Base-by-base conservation (phyloP, 2,329 filamentous ascomycete genomes). In the Cytospora chrysosperma region DNA sequence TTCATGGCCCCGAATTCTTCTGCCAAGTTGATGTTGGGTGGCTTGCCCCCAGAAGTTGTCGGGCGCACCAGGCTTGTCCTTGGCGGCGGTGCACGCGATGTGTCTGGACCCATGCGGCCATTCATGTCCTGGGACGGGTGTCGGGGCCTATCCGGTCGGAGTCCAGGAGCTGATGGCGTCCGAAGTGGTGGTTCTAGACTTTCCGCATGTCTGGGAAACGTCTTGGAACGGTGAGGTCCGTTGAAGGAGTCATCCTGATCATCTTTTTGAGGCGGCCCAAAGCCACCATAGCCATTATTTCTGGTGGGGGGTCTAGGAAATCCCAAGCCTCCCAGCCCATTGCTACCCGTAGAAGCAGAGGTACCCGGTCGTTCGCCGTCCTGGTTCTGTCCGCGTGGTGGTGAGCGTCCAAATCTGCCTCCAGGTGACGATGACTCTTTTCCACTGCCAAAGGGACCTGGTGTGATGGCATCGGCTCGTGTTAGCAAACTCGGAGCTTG, bases 381-480 rank as follows among this genome's bases (percentile, higher is more conserved):
- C 28, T 57, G 63, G 68, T 26, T 58, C 56, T 49, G 54, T 67
- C n/a, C 65, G 56, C 30, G 64, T 59, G 53, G 56, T 28, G 61
- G 56, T 13, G 56, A 54, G 12, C 56, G 43, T 34, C 61, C 55
- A 30, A 61, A 32, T 17, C 53, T 58, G 7, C 53, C 49, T 34
- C 62, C 43, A n/a, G 61, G 61, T 4, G 70, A 69, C 4, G 53
- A 50, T 37, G 50, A 28, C 24, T 15, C 57, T 28, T 32, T 47
- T 9, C 58, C 59, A 55, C 37, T 61, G 40, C 87, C 85, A 69
- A 91, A 90, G 0, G 88, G 88, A 0, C 87, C 88, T 1, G 88
- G 85, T 1, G 85, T 81, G 70, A 91, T 88, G 10, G 78, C 82
- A 68, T 90, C 84, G 81, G 91, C 85, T 58, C 86, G 83, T 66